A percentile compares a stretch with the other conserved stretches of the same genome.
phyloP scores from a whole-genome alignment of 495 filamentous ascomycete genomes.

The Melanomma pulvis-pyrius region DNA sequence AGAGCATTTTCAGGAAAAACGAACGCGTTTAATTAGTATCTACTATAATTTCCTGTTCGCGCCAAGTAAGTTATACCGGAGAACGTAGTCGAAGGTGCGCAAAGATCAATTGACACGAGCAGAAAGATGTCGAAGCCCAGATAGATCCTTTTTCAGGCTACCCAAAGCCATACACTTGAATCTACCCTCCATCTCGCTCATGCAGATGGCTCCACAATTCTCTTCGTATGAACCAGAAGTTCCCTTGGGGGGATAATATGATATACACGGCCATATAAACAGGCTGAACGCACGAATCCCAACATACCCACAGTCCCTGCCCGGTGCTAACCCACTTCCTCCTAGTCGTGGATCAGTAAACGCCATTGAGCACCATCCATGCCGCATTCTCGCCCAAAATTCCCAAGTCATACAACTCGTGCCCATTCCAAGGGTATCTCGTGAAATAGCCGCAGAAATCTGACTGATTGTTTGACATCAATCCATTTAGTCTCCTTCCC shows the following conservation, averaged over 20 bases:
- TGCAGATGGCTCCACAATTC: not conserved
- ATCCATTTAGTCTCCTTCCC: slow-evolving; percentile 8
- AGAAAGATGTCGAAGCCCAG: not conserved
- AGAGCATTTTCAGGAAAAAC: too few species aligned
- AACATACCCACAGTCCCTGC: not conserved
- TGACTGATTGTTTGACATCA: not conserved
- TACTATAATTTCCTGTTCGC: too few species aligned
- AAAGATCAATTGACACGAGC: not conserved
- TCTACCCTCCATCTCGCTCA: not conserved
- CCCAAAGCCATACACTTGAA: not conserved
- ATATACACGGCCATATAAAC: slow-evolving; percentile 1
- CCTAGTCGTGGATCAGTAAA: slow-evolving; percentile 6
- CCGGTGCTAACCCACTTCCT: not conserved
- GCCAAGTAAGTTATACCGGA: too few species aligned
- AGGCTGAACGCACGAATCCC: not conserved
- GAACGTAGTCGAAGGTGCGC: too few species aligned
- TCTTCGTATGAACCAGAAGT: not conserved
- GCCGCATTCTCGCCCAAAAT: slow-evolving; percentile 17
- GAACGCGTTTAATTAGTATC: too few species aligned
- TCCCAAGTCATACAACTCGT: slow-evolving; percentile 32
- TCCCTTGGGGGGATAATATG: slow-evolving; percentile 3
- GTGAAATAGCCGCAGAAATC: slow-evolving; percentile 25
- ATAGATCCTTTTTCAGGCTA: not conserved
- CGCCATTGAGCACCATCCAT: slow-evolving; percentile 29
- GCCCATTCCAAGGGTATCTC: slow-evolving; percentile 32